These are phyloP conservation scores for Saturnispora galanensis DNA, from an alignment of 805 yeast species.

Conservation along the genomic window DNA sequence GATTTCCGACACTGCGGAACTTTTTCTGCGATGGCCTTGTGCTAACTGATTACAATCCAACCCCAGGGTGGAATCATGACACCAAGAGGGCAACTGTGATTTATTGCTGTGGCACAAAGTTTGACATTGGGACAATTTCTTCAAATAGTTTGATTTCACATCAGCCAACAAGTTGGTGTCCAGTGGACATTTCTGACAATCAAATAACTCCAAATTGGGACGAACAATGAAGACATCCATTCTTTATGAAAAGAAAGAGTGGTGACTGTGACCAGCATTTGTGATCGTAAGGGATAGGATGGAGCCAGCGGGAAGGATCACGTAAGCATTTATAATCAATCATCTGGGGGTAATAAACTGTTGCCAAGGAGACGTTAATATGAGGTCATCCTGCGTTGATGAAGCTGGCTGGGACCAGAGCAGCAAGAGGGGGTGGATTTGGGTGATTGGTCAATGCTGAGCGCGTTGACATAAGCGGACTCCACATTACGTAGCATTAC, in stretches of 20 bases:
- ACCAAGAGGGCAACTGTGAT: neutral
- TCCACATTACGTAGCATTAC: too few species aligned
- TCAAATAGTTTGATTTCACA: conserved; percentile 14
- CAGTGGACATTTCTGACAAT: conserved; percentile 19
- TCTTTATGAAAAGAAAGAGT: neutral
- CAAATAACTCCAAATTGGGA: conserved; percentile 23
- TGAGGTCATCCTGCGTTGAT: too few species aligned
- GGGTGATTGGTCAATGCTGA: too few species aligned
- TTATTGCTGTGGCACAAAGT: neutral
- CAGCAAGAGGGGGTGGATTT: too few species aligned
- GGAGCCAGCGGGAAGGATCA: too few species aligned
- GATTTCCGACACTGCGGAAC: neutral
- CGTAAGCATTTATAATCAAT: too few species aligned
- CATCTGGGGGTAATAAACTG: too few species aligned
- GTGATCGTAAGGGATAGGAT: neutral
- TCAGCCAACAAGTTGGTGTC: conserved; percentile 12
- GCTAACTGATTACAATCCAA: conserved; percentile 2
- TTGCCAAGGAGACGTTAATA: too few species aligned
- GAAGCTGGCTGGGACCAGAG: too few species aligned
- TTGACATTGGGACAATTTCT: conserved; percentile 13
- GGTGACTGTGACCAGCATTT: neutral
- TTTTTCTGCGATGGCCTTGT: neutral
- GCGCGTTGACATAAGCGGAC: too few species aligned
- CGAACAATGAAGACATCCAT: conserved; percentile 25
- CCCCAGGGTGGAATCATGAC: conserved; percentile 5